phyloP scores from a whole-genome alignment of 1,139 yeast genomes.

The Hyphopichia buzzinii region DNA sequence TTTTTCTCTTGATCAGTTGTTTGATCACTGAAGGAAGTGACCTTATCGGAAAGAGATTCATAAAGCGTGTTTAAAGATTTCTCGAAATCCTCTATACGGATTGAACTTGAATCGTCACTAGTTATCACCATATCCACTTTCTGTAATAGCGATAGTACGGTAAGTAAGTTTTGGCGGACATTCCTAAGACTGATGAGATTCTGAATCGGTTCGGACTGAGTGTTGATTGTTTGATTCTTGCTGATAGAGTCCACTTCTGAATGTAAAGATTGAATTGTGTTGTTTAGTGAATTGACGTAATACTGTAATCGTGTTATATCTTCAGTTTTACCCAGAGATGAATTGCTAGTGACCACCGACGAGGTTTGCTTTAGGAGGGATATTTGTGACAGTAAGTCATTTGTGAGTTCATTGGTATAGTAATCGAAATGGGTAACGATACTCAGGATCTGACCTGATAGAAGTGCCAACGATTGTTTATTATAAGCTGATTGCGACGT shows the following conservation, averaged over 20 bases:
- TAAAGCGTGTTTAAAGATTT: constrained; percentile 38
- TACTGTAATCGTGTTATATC: constrained; percentile 56
- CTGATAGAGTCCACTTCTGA: constrained; percentile 36
- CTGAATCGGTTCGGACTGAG: constrained; percentile 29
- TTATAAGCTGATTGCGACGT: constrained; percentile 15
- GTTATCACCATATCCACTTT: constrained; percentile 27
- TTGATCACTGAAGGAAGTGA: constrained; percentile 19
- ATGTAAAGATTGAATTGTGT: constrained; percentile 54
- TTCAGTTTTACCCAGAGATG: constrained; percentile 3
- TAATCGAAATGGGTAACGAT: constrained; percentile 60
- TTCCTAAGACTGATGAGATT: constrained; percentile 41
- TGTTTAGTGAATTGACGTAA: constrained; percentile 56
- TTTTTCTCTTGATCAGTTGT: constrained; percentile 3
- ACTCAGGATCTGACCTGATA: constrained; percentile 30
- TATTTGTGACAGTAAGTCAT: constrained; percentile 48
- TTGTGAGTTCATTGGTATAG: constrained; percentile 55
- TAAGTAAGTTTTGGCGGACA: constrained; percentile 42
- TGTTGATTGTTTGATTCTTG: constrained; percentile 18
- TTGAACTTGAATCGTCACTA: constrained; percentile 16
- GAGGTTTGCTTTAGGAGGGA: constrained; percentile 41
- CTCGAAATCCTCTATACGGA: constrained; percentile 29
- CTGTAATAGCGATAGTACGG: constrained; percentile 46
- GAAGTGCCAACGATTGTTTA: constrained; percentile 21
- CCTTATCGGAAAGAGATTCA: constrained; percentile 26
- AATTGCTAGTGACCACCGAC: constrained; percentile 17